Evolutionary conservation across 1,284 basidiomycete species (phyloP).

Genomic region (Hemileia vastatrix): DNA sequence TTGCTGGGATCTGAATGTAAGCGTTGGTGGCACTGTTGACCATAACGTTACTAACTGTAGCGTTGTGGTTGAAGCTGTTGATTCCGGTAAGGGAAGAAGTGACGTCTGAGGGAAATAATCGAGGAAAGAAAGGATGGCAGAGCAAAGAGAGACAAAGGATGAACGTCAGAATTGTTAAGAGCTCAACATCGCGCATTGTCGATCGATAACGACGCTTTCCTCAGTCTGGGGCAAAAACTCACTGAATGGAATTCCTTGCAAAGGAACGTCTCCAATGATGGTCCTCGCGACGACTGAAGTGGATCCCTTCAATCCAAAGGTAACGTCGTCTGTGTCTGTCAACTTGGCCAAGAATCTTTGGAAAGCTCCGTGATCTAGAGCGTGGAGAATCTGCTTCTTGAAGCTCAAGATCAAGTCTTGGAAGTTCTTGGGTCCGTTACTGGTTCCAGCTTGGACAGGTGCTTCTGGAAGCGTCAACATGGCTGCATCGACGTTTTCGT

Average conservation of each 20-base stretch:
- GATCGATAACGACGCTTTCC: constrained; percentile 46
- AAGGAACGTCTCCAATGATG: constrained; percentile 58
- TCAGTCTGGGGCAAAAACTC: constrained; percentile 53
- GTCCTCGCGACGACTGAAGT: constrained; percentile 58
- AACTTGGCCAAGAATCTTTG: constrained; percentile 54
- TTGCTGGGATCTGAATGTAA: constrained; percentile 27
- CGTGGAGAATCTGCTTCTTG: constrained; percentile 53
- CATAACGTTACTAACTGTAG: constrained; percentile 29
- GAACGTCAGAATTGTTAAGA: no score
- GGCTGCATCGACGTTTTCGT: constrained; percentile 53
- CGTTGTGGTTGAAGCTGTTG: constrained; percentile 30
- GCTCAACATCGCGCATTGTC: no score
- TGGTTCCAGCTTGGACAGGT: constrained; percentile 54
- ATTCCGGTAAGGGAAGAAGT: constrained; percentile 13
- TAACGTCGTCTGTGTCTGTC: constrained; percentile 50
- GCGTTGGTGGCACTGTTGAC: constrained; percentile 26
- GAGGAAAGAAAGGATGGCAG: no score
- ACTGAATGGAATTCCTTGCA: constrained; percentile 57
- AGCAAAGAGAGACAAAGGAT: no score
- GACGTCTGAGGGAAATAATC: no score
- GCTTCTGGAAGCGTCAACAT: constrained; percentile 54
- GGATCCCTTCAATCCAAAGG: constrained; percentile 53
- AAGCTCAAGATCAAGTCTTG: constrained; percentile 56
- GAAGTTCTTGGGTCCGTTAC: constrained; percentile 59
- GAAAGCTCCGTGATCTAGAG: constrained; percentile 55